Evolutionary conservation across 2,329 filamentous ascomycete species (phyloP), one percentile per base, ranked within the genome.

Genomic region (Fusarium chaquense): DNA sequence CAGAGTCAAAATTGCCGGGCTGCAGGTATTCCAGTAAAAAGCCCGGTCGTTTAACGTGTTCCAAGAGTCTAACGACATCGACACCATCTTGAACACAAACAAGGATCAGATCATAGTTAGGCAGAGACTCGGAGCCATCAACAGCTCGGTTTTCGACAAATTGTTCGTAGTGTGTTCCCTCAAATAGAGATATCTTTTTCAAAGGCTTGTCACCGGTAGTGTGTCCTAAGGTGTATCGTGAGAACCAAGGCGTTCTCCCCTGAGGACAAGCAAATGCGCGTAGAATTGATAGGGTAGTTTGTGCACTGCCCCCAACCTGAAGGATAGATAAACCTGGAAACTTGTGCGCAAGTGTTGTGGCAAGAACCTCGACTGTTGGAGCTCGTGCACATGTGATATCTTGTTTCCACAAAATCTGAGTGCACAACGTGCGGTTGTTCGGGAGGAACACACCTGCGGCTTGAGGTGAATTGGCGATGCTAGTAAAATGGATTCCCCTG

Each of bases 381-480:
- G 75, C 65, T 2, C 63, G 62, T 1, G 75, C 65, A 12, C 73
- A 79, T 4, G 68, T 57, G 9, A 76, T 69, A 55, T 84, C 80
- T 54, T 81, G 74, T 22, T 81, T 77, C 86, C 85, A 88, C 4
- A 79, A 66, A 50, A 87, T 78, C 65, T 85, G 76, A 4, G 82
- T 83, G 58, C 83, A 85, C 2, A 88, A 77, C 22, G 83, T 83
- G 33, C 81, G 82, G 65, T 86, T 80, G 26, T 82, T 84, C 0
- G 84, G 82, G 11, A 88, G 69, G 64, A 85, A 87, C 1, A 73
- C 76, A 0, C 71, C 76, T 0, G 72, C 65, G 1, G 65, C 72
- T 7, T 73, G 64, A 1, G 76, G 67, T 5, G 76, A 65, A 3
- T 65, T 59, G 0, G 77, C 67, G 15, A 86, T 69, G 1, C 69